Conservation (phyloP, 2,329 filamentous ascomycete species). For the Penicillium sp. region DNA sequence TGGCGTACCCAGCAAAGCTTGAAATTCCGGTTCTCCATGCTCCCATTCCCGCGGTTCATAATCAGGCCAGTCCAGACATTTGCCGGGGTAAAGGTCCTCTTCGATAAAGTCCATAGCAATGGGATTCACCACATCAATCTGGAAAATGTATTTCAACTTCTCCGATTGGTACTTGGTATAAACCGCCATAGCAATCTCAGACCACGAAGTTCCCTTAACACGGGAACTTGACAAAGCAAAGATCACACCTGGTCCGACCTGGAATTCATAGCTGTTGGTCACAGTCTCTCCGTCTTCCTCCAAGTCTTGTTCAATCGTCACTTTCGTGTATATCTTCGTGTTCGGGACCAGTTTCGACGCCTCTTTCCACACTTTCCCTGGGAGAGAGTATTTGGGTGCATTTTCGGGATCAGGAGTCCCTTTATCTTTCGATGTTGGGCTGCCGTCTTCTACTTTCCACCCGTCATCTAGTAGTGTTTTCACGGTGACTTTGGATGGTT, state of each 20-base stretch:
- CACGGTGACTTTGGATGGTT: neutral
- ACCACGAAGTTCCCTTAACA: conserved; percentile 6
- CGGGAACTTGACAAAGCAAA: conserved; percentile 4
- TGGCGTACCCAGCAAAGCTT: conserved; percentile 5
- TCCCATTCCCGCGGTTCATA: conserved; percentile 1
- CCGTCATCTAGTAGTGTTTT: neutral
- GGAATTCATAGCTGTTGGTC: conserved; percentile 7
- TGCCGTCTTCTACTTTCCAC: neutral
- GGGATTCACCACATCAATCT: conserved; percentile 3
- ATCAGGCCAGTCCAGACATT: neutral
- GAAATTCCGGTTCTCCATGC: conserved; percentile 1
- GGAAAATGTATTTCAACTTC: conserved; percentile 6
- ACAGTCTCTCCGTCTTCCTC: neutral
- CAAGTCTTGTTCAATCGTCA: neutral
- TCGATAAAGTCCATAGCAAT: neutral
- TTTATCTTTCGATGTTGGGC: too few relatives aligned
- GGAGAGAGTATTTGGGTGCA: neutral
- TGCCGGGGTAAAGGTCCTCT: neutral
- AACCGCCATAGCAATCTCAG: conserved; percentile 7
- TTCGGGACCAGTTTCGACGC: neutral
- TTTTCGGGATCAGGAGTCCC: neutral
- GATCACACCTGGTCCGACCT: conserved; percentile 4
- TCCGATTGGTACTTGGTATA: conserved; percentile 4
- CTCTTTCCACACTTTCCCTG: neutral
- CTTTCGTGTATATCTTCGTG: neutral